Evolutionary conservation across 1,284 basidiomycete species (phyloP).

Genomic region (Trichosporon sp.): DNA sequence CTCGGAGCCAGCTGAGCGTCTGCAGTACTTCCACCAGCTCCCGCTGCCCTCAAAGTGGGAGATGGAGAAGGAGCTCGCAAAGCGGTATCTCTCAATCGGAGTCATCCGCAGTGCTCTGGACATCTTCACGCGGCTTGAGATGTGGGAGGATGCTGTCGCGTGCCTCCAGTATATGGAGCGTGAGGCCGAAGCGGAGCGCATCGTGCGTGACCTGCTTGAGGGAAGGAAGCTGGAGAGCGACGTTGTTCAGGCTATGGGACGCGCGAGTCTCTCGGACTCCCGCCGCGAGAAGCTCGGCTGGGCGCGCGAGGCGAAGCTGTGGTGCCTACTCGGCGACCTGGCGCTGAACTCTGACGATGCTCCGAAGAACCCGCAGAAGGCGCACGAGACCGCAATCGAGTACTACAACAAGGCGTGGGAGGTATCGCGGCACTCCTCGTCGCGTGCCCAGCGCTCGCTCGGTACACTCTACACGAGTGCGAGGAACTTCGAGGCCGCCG

Average conservation of each 20-base stretch:
- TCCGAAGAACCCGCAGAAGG: slow-evolving; percentile 26
- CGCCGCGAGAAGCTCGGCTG: slow-evolving; percentile 58
- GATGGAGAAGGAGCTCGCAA: slow-evolving; percentile 79
- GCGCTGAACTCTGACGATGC: slow-evolving; percentile 56
- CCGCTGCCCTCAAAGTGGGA: slow-evolving; percentile 84
- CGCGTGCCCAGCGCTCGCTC: slow-evolving; percentile 83
- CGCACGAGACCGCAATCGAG: slow-evolving; percentile 54
- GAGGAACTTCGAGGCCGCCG: slow-evolving; percentile 61
- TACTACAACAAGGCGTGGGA: slow-evolving; percentile 84
- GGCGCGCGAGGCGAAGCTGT: slow-evolving; percentile 81
- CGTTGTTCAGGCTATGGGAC: slow-evolving; percentile 61
- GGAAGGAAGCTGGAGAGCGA: slow-evolving; percentile 78
- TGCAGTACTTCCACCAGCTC: slow-evolving; percentile 72
- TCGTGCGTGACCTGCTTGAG: slow-evolving; percentile 77
- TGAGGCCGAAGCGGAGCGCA: slow-evolving; percentile 66
- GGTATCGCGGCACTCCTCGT: slow-evolving; percentile 71
- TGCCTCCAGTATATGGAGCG: slow-evolving; percentile 78
- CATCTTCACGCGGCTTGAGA: slow-evolving; percentile 86
- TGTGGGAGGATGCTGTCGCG: slow-evolving; percentile 92
- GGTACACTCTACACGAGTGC: slow-evolving; percentile 76
- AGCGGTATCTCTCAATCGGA: slow-evolving; percentile 73
- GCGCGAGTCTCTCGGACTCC: slow-evolving; percentile 52
- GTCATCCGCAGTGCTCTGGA: slow-evolving; percentile 81
- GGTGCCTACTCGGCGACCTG: slow-evolving; percentile 93
- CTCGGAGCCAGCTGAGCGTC: slow-evolving; percentile 58